Conservation (phyloP, 2,329 filamentous ascomycete genomes). For the Blumeriella jaapii region DNA sequence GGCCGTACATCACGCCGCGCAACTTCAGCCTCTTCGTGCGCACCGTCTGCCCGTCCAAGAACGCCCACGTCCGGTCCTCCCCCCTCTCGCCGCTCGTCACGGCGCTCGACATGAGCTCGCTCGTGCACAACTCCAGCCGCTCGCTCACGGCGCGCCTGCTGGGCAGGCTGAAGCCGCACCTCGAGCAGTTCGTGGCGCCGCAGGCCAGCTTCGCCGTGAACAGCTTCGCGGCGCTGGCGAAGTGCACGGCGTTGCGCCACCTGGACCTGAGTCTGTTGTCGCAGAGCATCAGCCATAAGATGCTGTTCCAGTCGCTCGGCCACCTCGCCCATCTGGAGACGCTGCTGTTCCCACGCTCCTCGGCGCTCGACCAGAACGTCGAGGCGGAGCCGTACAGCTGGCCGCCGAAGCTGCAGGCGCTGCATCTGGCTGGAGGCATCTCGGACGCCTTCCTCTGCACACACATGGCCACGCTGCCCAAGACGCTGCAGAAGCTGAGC, state of each 20-base stretch:
- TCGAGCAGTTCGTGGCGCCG: conserved; percentile 27
- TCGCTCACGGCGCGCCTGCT: conserved; percentile 26
- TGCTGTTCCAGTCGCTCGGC: conserved; percentile 25
- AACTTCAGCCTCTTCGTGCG: conserved; percentile 26
- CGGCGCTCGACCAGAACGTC: conserved; percentile 14
- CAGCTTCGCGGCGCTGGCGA: conserved; percentile 26
- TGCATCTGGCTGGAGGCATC: conserved; percentile 26
- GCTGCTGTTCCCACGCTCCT: conserved; percentile 25
- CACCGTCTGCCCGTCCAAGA: conserved; percentile 28
- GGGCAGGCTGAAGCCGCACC: conserved; percentile 25
- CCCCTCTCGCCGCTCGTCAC: conserved; percentile 23
- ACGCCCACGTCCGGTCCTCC: conserved; percentile 26
- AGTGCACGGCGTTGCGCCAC: conserved; percentile 24
- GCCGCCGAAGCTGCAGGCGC: conserved; percentile 24
- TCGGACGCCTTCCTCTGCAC: conserved; percentile 21
- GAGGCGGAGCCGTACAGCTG: conserved; percentile 17
- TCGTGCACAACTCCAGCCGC: conserved; percentile 25
- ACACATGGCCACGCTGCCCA: conserved; percentile 17
- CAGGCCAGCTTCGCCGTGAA: conserved; percentile 27
- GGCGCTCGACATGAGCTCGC: conserved; percentile 25
- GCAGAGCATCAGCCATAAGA: conserved; percentile 23
- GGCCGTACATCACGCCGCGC: conserved; percentile 20
- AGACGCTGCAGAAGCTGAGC: conserved; percentile 19
- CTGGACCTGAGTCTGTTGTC: conserved; percentile 26
- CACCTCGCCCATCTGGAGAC: conserved; percentile 23